Evolutionary conservation across 2,329 filamentous ascomycete species (phyloP).

Genomic region (Verticillium dahliae): DNA sequence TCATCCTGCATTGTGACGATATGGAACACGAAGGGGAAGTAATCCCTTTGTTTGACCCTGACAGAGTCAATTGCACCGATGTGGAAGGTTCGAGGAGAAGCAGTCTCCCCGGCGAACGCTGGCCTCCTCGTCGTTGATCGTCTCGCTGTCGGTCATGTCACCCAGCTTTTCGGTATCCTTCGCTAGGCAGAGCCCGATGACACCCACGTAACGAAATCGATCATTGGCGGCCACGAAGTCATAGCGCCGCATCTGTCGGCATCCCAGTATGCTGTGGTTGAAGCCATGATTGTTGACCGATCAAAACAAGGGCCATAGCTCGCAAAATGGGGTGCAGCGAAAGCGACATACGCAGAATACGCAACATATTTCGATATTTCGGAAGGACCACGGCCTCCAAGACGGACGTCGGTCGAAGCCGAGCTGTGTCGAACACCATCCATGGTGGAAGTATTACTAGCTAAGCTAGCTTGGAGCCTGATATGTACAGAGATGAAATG

Average conservation of each 20-base stretch:
- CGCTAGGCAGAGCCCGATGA: neutral
- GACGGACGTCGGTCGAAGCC: neutral
- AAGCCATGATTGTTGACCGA: neutral
- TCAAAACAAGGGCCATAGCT: neutral
- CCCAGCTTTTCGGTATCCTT: neutral
- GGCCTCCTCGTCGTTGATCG: neutral
- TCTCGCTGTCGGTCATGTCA: neutral
- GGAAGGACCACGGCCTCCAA: neutral
- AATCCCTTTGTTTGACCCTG: neutral
- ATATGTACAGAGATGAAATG: neutral
- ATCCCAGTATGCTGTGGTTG: neutral
- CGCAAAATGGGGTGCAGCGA: neutral
- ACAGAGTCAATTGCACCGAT: neutral
- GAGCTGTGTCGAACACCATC: neutral
- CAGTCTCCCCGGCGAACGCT: neutral
- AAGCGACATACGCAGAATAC: neutral
- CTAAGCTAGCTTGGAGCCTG: neutral
- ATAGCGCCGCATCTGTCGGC: neutral
- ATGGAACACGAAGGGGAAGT: neutral
- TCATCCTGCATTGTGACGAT: neutral
- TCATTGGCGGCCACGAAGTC: neutral
- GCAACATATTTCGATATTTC: neutral
- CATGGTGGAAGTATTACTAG: neutral
- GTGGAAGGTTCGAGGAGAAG: neutral
- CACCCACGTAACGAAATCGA: neutral